phyloP scores from a whole-genome alignment of 2,329 filamentous ascomycete species.

The Fusarium coicis region DNA sequence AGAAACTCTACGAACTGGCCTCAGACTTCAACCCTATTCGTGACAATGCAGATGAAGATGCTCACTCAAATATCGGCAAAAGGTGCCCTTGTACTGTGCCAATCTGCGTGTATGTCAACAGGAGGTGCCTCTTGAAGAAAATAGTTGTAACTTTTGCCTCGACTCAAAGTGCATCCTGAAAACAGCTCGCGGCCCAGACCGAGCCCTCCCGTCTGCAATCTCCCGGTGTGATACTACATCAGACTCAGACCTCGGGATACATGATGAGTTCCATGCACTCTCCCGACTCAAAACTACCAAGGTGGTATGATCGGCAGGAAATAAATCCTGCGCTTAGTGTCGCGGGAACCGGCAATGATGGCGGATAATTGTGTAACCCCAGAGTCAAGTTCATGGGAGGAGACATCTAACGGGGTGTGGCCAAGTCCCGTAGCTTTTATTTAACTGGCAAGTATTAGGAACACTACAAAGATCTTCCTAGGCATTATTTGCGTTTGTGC shows the following conservation, averaged over 20 bases:
- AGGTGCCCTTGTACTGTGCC: too few species aligned
- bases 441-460: not conserved
- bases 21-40: not conserved
- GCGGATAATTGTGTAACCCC: slow-evolving; percentile 17
- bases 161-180: not conserved
- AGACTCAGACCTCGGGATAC: not conserved
- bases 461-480: too few species aligned
- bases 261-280: slow-evolving; percentile 8
- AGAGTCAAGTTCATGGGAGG: slow-evolving; percentile 21
- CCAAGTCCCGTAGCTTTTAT: not conserved
- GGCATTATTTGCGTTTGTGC: not conserved
- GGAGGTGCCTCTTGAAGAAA: not conserved
- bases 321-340: slow-evolving; percentile 1
- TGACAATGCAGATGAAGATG: not conserved
- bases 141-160: not conserved
- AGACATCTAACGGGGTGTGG: slow-evolving; percentile 14
- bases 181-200: not conserved
- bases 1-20: not conserved
- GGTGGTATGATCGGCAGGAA: not conserved
- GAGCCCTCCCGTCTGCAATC: slow-evolving; percentile 17
- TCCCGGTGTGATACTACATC: slow-evolving; percentile 4
- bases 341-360: slow-evolving; percentile 9
- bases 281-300: slow-evolving; percentile 2
- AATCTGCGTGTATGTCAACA: not conserved
- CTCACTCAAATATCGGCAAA: not conserved